Evolutionary conservation across 345 rosid species (phyloP), one percentile per base, ranked within the genome.

Genomic region (Boechera stricta): DNA sequence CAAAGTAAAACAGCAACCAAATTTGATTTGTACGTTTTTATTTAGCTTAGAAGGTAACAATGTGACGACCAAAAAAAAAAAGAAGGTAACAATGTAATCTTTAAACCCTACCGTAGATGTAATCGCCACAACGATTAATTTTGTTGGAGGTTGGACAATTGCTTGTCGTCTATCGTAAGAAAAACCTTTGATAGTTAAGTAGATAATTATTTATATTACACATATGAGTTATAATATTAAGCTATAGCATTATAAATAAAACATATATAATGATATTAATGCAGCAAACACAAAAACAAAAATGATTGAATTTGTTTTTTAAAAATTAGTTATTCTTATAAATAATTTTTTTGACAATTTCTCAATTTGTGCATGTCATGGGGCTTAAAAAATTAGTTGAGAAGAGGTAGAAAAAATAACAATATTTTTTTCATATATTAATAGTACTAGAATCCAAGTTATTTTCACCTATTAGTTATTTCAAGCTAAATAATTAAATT

Each of bases 41-140:
- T 21, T 48, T 75, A 36, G 60, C 79, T 48, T 75, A 67, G 26
- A 75, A 67, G 52, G 79, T 59, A 67, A 75, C 31, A 48, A 31
- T 38, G 62, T 75, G 24, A 21, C 24, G 24, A 21, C 24, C 24
- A 21, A 21, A 21, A 21, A 21, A 18, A 21, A 21, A 1, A 21
- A 67, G 26, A 75, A 67, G 52, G 79, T 59, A 67, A 75, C 31
- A 48, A 31, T 38, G 62, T 75, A 52, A 21, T 55, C 13, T 10
- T 3, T 18, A 6, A 26, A 53, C 32, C 24, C n/a, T 12, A 26
- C 13, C 59, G 29, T 72, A 7, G 48, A 59, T 71, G 67, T 49
- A 35, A 72, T 63, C 15, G 53, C 29, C 67, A 63, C 55, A 52
- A 39, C 63, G 16, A 38, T 39, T 5, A 4, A 2, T 38, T 16